A percentile compares a stretch with the other conserved stretches of the same genome.
Conservation (phyloP, 2,329 filamentous ascomycete species). For the Colletotrichum sidae region DNA sequence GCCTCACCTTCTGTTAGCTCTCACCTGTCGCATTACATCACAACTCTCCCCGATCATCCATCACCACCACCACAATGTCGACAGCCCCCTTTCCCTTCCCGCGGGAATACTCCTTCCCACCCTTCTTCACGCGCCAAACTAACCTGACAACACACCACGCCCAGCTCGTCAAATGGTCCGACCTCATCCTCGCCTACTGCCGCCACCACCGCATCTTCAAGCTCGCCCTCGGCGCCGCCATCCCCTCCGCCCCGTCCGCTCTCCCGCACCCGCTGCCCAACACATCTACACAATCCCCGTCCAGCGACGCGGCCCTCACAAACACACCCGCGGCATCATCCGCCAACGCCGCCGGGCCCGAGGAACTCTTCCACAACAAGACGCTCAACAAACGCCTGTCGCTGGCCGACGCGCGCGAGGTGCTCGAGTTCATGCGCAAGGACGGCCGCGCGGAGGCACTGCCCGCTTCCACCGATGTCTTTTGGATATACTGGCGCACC, state of each 20-base stretch:
- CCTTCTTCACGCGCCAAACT: conserved; percentile 86
- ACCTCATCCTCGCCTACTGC: conserved; percentile 86
- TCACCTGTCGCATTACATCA: not conserved
- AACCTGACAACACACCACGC: conserved; percentile 79
- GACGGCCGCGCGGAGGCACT: conserved; percentile 77
- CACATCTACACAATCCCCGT: conserved; percentile 47
- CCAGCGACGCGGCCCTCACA: conserved; percentile 51
- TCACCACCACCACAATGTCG: conserved; percentile 16
- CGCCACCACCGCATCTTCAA: conserved; percentile 81
- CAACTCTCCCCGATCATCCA: not conserved
- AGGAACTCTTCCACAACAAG: conserved; percentile 69
- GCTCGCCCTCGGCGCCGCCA: conserved; percentile 72
- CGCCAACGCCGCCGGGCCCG: conserved; percentile 54
- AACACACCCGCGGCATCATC: conserved; percentile 47
- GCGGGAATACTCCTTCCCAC: conserved; percentile 79
- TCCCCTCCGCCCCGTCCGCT: conserved; percentile 58
- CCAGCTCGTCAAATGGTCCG: conserved; percentile 87
- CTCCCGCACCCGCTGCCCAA: conserved; percentile 44
- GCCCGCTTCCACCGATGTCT: conserved; percentile 59
- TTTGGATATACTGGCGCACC: conserved; percentile 86
- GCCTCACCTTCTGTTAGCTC: too few relatives aligned
- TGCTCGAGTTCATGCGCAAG: conserved; percentile 69
- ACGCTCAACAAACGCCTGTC: conserved; percentile 63
- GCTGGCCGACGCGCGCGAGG: conserved; percentile 64
- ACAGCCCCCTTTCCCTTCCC: conserved; percentile 64